Evolutionary conservation across 164 flowering plant genomes (phyloP).

Genomic region (Echeveria elegans): DNA sequence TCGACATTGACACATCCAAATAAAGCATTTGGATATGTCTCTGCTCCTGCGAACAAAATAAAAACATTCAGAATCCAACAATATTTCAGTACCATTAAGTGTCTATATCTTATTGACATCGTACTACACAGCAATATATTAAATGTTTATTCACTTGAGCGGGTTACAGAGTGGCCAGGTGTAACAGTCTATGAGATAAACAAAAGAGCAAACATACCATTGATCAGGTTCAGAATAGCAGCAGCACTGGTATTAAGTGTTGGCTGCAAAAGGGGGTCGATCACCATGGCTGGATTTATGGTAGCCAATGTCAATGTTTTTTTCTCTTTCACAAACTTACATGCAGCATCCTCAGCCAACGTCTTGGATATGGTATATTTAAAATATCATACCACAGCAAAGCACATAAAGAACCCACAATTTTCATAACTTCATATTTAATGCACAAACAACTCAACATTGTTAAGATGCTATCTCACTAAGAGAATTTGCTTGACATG

Average conservation of each 20-base stretch:
- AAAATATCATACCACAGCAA: background rate
- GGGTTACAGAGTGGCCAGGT: background rate
- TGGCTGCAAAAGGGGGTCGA: conserved; percentile 65
- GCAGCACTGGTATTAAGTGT: conserved; percentile 52
- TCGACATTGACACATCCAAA: conserved; percentile 35
- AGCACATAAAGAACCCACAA: background rate
- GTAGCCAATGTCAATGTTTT: conserved; percentile 45
- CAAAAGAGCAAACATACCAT: conserved; percentile 26
- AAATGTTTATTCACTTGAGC: no score
- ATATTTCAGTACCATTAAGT: no score
- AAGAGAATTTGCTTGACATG: no score
- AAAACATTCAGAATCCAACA: background rate
- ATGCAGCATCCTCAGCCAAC: conserved; percentile 69
- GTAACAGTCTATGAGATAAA: background rate
- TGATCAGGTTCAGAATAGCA: conserved; percentile 29
- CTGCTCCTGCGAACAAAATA: conserved; percentile 12
- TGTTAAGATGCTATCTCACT: no score
- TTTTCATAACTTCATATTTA: background rate
- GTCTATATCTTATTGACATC: background rate
- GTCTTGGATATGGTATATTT: conserved; percentile 56
- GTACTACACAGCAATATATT: no score
- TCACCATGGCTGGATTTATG: conserved; percentile 58
- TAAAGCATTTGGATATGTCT: conserved; percentile 26
- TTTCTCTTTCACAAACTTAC: conserved; percentile 61
- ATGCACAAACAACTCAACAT: background rate